A percentile compares a stretch with the other conserved stretches of the same genome.
Evolutionary conservation across 805 yeast species (phyloP).

Genomic region (Candida ascalaphidarum): DNA sequence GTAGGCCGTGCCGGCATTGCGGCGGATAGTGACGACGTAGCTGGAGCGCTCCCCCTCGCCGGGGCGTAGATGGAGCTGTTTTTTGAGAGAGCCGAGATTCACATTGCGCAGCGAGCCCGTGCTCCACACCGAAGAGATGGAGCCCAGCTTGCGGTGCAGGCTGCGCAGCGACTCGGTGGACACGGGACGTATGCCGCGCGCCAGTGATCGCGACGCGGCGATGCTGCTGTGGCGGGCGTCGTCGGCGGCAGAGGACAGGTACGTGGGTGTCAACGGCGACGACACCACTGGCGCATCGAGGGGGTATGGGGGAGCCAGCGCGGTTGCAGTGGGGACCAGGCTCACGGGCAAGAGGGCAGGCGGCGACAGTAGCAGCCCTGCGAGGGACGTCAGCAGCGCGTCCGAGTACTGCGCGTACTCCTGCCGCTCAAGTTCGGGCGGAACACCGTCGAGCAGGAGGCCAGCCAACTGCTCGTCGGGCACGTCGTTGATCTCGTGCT

Average conservation of each 20-base stretch:
- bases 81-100: constrained; percentile 28
- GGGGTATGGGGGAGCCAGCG: not conserved
- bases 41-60: constrained; percentile 44
- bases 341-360: not conserved
- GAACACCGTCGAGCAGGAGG: not conserved
- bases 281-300: no score
- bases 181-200: no score
- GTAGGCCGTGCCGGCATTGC: constrained; percentile 40
- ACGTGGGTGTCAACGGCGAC: no score
- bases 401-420: no score
- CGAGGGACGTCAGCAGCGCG: not conserved
- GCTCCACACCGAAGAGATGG: constrained; percentile 28
- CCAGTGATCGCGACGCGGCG: no score
- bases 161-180: no score
- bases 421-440: not conserved
- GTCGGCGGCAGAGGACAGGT: no score
- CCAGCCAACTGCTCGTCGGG: constrained; percentile 2
- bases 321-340: constrained; percentile 1
- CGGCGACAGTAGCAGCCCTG: no score
- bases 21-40: constrained; percentile 39
- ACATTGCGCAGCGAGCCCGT: constrained; percentile 24
- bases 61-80: constrained; percentile 26
- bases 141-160: constrained; percentile 15
- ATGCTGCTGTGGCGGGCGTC: no score
- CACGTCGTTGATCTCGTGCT: constrained; percentile 14